phyloP scores from a whole-genome alignment of 2,329 filamentous ascomycete genomes.

The Periconia sp. region DNA sequence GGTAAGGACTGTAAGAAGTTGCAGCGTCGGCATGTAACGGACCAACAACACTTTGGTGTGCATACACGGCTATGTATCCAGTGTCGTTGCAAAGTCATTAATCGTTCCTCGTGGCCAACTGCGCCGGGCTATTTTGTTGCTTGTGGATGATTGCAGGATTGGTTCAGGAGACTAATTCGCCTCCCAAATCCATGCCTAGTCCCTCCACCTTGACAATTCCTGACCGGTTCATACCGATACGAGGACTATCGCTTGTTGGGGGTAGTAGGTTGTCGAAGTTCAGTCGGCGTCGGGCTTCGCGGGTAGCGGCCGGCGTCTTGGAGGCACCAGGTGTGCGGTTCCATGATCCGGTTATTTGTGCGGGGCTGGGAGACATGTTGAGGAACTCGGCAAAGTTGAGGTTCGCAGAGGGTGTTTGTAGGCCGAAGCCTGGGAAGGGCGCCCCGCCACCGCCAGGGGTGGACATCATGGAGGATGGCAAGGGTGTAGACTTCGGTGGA shows the following conservation, averaged over 20 bases:
- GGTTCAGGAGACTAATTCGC: slow-evolving; percentile 65
- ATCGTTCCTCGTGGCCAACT: slow-evolving; percentile 23
- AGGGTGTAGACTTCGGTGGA: slow-evolving; percentile 61
- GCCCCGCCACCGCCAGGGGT: slow-evolving; percentile 71
- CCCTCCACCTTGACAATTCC: slow-evolving; percentile 57
- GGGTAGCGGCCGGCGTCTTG: slow-evolving; percentile 74
- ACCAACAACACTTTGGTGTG: slow-evolving; percentile 12
- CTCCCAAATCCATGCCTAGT: slow-evolving; percentile 70
- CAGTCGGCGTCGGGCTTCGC: slow-evolving; percentile 74
- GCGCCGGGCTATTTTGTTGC: too few species aligned
- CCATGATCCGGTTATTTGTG: slow-evolving; percentile 76
- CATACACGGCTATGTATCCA: slow-evolving; percentile 13
- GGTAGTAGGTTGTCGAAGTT: slow-evolving; percentile 81
- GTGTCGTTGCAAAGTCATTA: slow-evolving; percentile 27
- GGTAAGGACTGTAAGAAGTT: slow-evolving; percentile 16
- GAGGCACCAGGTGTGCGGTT: slow-evolving; percentile 61
- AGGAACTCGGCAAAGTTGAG: slow-evolving; percentile 98
- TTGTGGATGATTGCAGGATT: too few species aligned
- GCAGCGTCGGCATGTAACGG: slow-evolving; percentile 1
- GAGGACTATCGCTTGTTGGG: slow-evolving; percentile 56
- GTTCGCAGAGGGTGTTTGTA: slow-evolving; percentile 79
- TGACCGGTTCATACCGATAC: slow-evolving; percentile 31
- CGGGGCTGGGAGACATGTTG: slow-evolving; percentile 95
- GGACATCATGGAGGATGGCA: slow-evolving; percentile 88
- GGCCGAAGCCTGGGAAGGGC: slow-evolving; percentile 64